phyloP scores from a whole-genome alignment of 345 rosid species.

The Populus tremula region DNA sequence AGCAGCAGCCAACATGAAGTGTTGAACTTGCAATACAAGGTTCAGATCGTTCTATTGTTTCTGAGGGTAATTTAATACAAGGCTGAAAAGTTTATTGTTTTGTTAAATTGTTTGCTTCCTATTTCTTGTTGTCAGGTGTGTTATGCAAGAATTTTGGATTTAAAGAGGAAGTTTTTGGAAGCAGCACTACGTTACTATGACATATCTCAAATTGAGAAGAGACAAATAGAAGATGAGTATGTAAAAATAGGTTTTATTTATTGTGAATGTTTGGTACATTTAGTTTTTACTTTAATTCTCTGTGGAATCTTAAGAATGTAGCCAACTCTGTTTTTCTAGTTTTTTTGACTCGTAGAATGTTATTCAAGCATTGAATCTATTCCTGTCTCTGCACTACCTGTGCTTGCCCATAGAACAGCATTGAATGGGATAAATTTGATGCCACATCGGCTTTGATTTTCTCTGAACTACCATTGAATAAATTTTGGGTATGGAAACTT shows the following conservation, averaged over 20 bases:
- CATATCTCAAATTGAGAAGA: conserved; percentile 94
- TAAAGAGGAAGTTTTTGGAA: conserved; percentile 93
- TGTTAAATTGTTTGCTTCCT: conserved; percentile 5
- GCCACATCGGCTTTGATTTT: background rate
- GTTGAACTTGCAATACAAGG: conserved; percentile 88
- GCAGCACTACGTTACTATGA: conserved; percentile 91
- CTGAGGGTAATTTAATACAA: background rate
- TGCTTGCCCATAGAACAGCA: background rate
- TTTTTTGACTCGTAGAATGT: background rate
- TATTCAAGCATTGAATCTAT: background rate
- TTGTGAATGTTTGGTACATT: background rate
- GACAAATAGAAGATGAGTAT: conserved; percentile 90
- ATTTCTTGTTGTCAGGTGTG: conserved; percentile 56
- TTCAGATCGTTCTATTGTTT: conserved; percentile 4
- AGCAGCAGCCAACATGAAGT: conserved; percentile 94
- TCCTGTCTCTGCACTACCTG: background rate
- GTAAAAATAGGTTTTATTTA: conserved; percentile 23
- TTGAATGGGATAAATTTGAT: background rate
- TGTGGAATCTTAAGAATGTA: background rate
- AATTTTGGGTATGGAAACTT: background rate
- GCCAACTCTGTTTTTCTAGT: background rate
- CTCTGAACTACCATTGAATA: background rate
- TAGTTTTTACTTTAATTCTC: background rate
- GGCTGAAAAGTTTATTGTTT: conserved; percentile 5
- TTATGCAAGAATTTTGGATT: conserved; percentile 94